Percentiles rank a stretch among this genome's conserved stretches.
phyloP scores from a whole-genome alignment of 2,329 filamentous ascomycete genomes.

The Colletotrichum sp. region DNA sequence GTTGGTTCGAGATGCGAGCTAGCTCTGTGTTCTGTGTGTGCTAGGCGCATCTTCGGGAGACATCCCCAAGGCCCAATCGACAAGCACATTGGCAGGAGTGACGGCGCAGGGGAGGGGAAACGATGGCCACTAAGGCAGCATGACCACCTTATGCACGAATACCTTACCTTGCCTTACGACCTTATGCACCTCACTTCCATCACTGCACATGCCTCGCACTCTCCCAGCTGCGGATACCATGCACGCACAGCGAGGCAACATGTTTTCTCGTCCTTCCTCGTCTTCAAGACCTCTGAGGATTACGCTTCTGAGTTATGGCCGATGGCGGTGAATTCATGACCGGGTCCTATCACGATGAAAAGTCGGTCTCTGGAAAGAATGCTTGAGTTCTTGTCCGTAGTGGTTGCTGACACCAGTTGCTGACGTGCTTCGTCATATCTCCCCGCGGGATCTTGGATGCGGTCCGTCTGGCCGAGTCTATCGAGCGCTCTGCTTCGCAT shows the following conservation, averaged over 20 bases:
- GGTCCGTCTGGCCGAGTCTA: neutral
- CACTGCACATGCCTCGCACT: neutral
- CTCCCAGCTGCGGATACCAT: neutral
- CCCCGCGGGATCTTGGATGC: neutral
- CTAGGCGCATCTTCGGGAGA: neutral
- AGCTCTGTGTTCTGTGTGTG: neutral
- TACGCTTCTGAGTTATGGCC: neutral
- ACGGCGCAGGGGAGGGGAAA: neutral
- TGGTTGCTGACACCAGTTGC: neutral
- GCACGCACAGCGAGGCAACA: neutral
- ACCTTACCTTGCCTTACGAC: slow-evolving; percentile 4
- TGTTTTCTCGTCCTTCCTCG: neutral
- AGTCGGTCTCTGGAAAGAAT: neutral
- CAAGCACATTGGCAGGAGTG: neutral
- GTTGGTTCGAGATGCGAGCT: slow-evolving; percentile 1
- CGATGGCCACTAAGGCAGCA: neutral
- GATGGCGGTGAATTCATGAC: neutral
- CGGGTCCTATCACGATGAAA: neutral
- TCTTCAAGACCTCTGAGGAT: neutral
- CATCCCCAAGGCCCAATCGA: neutral
- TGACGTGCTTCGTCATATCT: neutral
- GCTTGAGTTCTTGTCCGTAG: neutral
- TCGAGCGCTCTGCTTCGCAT: neutral
- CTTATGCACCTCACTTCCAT: neutral
- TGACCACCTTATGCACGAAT: slow-evolving; percentile 3